Evolutionary conservation across 2,329 filamentous ascomycete species (phyloP), one percentile per base, ranked within the genome.

Genomic region (Ceratocystis albifundus): DNA sequence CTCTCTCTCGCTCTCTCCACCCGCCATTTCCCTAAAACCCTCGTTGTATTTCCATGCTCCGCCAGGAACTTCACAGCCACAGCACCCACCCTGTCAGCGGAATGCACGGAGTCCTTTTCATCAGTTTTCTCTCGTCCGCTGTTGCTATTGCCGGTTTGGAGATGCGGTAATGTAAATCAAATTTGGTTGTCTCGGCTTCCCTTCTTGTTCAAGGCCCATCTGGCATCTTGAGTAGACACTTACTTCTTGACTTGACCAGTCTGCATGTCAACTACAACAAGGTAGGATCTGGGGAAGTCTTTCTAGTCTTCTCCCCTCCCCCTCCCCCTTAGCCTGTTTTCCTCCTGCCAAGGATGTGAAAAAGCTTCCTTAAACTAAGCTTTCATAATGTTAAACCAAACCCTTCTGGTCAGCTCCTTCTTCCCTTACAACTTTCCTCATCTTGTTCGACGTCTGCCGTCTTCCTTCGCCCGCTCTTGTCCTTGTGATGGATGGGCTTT

Each of bases 331-430:
- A 10, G 3, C n/a, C 25, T 57, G 53, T 57, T 15, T 41, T 15
- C 36, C 3, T 41, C 15, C 53, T 57, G 53, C 10, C 53, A 57
- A 55, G 53, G 53, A 57, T 30, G 22, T 15, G 22, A 32, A 15
- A 57, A 57, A 57, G 53, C 53, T 57, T 57, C 30, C 10, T 57
- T 30, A 28, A 25, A 57, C 53, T 57, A 57, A 57, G 53, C 53
- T 57, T 57, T 30, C 22, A 41, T 41, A 41, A 28, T 57, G 22
- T 25, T n/a, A 6, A 25, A 15, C 15, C 4, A 57, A 30, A 22
- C n/a, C 17, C 30, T 57, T 25, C 36, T 41, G 12, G 36, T 41
- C 8, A 10, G 36, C 36, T 57, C 12, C 30, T 57, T 6, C 53
- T 57, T 30, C 53, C 50, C 53, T 28, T 32, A 57, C 53, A 32